phyloP scores from a whole-genome alignment of 1,139 yeast genomes.

The Hemisphaericaspora xylanilytica region DNA sequence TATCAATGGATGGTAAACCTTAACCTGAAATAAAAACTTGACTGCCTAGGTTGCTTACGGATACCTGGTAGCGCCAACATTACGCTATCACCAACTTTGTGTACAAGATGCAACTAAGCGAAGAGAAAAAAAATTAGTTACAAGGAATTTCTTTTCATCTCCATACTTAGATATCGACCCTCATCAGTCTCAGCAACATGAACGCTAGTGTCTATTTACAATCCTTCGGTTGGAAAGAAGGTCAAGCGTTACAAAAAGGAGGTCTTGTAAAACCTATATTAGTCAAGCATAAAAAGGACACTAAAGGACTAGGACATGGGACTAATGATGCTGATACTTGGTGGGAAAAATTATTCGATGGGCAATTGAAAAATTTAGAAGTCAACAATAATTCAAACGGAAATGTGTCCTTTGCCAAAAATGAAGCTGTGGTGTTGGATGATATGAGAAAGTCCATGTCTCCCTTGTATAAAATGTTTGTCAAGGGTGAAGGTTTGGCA shows the following conservation, averaged over 20 bases:
- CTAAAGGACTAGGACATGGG: constrained; percentile 82
- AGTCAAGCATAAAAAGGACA: constrained; percentile 87
- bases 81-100: not conserved
- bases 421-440: constrained; percentile 37
- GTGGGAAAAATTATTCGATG: constrained; percentile 97
- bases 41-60: too few species aligned
- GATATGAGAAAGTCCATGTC: constrained; percentile 44
- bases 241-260: constrained; percentile 77
- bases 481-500: constrained; percentile 75
- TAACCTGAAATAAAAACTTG: too few species aligned
- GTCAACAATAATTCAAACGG: constrained; percentile 40
- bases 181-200: constrained; percentile 41
- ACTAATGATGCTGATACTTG: constrained; percentile 76
- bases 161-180: not conserved
- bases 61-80: not conserved
- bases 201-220: constrained; percentile 70
- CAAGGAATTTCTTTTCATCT: constrained; percentile 1
- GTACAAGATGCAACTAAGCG: not conserved
- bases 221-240: constrained; percentile 89
- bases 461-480: constrained; percentile 73
- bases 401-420: constrained; percentile 38
- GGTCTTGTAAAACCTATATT: constrained; percentile 83
- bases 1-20: too few species aligned
- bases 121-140: not conserved
- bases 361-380: constrained; percentile 77